phyloP scores from a whole-genome alignment of 2,329 filamentous ascomycete genomes.

The Fusarium sp. region DNA sequence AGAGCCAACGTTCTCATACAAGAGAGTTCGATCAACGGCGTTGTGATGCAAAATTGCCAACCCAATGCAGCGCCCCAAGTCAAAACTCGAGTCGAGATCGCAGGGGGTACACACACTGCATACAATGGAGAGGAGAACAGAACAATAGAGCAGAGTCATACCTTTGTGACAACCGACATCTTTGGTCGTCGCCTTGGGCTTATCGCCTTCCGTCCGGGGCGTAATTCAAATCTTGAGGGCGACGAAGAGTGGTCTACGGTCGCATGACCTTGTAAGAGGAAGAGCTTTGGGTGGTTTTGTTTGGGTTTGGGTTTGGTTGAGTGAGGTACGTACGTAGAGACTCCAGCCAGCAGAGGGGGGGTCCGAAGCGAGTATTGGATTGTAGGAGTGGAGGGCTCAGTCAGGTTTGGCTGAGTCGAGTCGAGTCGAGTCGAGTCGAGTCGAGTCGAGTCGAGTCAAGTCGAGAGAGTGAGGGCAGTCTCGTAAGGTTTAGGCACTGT shows the following conservation, averaged over 20 bases:
- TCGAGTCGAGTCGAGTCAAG: neutral
- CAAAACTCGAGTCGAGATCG: neutral
- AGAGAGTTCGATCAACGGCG: conserved; percentile 3
- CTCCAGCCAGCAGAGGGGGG: neutral
- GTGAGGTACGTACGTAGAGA: conserved; percentile 7
- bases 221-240: conserved; percentile 47
- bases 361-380: neutral
- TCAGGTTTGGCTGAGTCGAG: conserved; percentile 14
- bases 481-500: neutral
- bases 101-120: neutral
- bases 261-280: conserved; percentile 50
- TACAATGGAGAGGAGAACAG: neutral
- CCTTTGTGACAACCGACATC: conserved; percentile 71
- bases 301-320: neutral
- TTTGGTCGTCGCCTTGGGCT: conserved; percentile 57
- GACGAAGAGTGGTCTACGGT: conserved; percentile 50
- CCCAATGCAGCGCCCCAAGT: neutral
- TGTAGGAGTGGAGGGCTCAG: conserved; percentile 15
- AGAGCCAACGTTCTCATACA: neutral
- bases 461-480: neutral
- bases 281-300: conserved; percentile 31
- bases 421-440: neutral
- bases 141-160: conserved; percentile 45
- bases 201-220: conserved; percentile 58
- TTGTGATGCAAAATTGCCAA: conserved; percentile 18